Evolutionary conservation across 2,329 filamentous ascomycete species (phyloP).

Genomic region (Epichloe amarillans): DNA sequence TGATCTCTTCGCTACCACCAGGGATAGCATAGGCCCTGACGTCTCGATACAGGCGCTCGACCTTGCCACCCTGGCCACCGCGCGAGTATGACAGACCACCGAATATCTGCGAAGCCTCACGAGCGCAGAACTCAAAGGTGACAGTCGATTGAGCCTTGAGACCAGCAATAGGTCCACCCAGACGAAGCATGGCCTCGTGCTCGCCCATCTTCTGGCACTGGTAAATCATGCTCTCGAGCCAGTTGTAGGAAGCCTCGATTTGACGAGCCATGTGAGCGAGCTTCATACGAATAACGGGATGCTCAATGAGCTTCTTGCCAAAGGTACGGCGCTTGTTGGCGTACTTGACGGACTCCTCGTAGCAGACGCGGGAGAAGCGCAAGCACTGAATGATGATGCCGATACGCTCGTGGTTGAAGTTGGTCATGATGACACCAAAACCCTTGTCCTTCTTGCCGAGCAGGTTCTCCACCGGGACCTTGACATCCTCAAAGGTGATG

Average conservation of each 20-base stretch:
- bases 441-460: constrained; percentile 97
- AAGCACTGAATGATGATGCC: constrained; percentile 97
- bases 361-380: constrained; percentile 92
- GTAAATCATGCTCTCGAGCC: constrained; percentile 90
- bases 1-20: constrained; percentile 94
- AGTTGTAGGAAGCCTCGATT: constrained; percentile 93
- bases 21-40: constrained; percentile 94
- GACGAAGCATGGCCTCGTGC: constrained; percentile 87
- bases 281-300: constrained; percentile 95
- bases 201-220: constrained; percentile 90
- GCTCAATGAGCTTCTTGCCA: constrained; percentile 90
- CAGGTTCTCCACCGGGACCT: constrained; percentile 97
- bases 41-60: constrained; percentile 88
- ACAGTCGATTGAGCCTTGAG: constrained; percentile 89
- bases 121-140: constrained; percentile 94
- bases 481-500: constrained; percentile 96
- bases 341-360: constrained; percentile 92
- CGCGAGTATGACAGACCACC: constrained; percentile 85
- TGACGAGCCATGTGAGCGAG: constrained; percentile 96
- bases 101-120: constrained; percentile 95
- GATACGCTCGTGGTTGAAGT: constrained; percentile 98
- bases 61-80: constrained; percentile 88
- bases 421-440: constrained; percentile 98
- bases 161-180: constrained; percentile 84
- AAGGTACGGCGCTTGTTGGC: constrained; percentile 95